A percentile compares a stretch with the other conserved stretches of the same genome.
phyloP scores from a whole-genome alignment of 106 monocot species.

The Ottelia alismoides region DNA sequence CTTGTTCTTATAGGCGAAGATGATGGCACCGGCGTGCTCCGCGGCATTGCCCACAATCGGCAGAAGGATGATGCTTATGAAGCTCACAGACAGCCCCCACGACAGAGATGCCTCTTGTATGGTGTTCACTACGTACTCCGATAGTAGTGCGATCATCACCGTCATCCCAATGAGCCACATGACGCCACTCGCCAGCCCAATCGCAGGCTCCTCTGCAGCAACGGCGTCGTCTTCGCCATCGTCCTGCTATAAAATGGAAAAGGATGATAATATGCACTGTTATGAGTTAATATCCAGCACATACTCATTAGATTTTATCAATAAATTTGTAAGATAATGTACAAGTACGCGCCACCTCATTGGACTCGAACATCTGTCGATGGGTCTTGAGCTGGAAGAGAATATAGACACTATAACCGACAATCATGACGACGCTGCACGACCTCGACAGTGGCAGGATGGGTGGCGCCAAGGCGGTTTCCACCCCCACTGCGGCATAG shows the following conservation, averaged over 20 bases:
- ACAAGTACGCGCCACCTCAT: conserved; percentile 12
- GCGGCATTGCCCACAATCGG: conserved; percentile 16
- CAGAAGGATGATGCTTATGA: conserved; percentile 22
- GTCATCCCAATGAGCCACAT: conserved; percentile 42
- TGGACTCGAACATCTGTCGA: conserved; percentile 50
- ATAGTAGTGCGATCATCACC: conserved; percentile 34
- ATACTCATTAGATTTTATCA: no score
- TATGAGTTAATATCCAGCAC: no score
- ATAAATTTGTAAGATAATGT: no score
- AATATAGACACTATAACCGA: conserved; percentile 57
- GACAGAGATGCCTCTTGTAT: conserved; percentile 13
- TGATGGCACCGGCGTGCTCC: conserved; percentile 43
- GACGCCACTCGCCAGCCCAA: conserved; percentile 38
- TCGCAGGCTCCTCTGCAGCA: conserved; percentile 5
- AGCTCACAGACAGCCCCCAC: conserved; percentile 22
- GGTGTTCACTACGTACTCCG: not conserved
- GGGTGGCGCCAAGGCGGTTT: not conserved
- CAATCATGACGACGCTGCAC: conserved; percentile 69
- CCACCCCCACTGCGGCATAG: not conserved
- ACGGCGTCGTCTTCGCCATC: conserved; percentile 10
- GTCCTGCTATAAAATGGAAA: conserved; percentile 11
- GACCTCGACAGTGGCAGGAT: conserved; percentile 40
- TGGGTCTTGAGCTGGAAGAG: conserved; percentile 94
- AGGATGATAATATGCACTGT: no score
- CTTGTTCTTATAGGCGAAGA: conserved; percentile 87